Base-by-base conservation (phyloP, 768 basidiomycete species). In the Lactarius hengduanensis region DNA sequence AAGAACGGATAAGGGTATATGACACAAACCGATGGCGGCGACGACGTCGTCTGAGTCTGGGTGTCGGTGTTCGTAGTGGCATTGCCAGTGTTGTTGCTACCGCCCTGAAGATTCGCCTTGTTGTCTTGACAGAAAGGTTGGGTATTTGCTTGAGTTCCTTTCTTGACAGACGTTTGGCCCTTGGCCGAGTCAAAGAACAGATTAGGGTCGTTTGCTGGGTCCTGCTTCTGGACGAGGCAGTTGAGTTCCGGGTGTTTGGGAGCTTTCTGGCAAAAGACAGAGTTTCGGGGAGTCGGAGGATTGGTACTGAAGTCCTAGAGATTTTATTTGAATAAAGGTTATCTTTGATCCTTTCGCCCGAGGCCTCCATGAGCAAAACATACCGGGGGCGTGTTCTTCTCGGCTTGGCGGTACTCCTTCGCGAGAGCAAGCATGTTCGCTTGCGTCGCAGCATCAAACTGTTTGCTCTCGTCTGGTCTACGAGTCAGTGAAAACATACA, bases 351-450 rank as follows among this genome's bases (percentile, higher is more conserved):
- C 32, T 55, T 20, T 36, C 7, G 60, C 36, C 36, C 11, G 2
- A 13, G 7, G 22, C 15, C n/a, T 34, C 22, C 60, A 22, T 9
- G 41, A 30, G 50, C 13, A 50, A 7, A 40, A 43, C 62, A 61
- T 69, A 83, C 84, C 45, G 84, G 84, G 70, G 83, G 83, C 1
- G 84, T 85, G 73, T 86, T 86, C 78, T 84, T 86, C 77, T 86
- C 85, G 0, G 73, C 78, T 68, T 84, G 81, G 56, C 84, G 82
- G 71, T 84, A 84, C 71, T 83, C 80, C 11, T 78, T 69, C 18
- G 84, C 85, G 56, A 85, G 75, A 11, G 78, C 77, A 63, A 86
- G 78, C 83, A 86, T 84, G 59, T 78, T 81, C 5, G 77, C 76
- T 65, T 81, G 80, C 2, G 83, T 85, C 9, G 80, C 75, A 38